Percentiles rank a stretch among this genome's conserved stretches.
These are phyloP conservation scores for Carpinus fangiana DNA, from an alignment of 306 rosid species.

Conservation along the genomic window DNA sequence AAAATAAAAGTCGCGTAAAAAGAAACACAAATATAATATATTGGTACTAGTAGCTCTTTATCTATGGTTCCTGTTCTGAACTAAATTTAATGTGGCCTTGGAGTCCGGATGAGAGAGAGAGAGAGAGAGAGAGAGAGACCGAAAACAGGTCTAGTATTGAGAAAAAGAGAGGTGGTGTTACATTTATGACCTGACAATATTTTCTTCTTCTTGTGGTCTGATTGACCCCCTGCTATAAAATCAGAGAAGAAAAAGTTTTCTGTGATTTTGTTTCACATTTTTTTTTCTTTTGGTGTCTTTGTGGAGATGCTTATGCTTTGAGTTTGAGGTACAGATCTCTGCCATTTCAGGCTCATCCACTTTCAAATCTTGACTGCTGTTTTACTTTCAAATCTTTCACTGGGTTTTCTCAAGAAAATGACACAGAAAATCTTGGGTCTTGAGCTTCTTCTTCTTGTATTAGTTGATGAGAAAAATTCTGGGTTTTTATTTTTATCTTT, in stretches of 20 bases:
- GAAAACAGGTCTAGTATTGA: constrained; percentile 3
- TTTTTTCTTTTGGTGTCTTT: constrained; percentile 9
- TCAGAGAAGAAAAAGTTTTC: constrained; percentile 11
- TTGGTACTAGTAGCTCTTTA: constrained; percentile 23
- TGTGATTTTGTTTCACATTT: constrained; percentile 20
- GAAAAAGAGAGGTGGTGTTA: constrained; percentile 28
- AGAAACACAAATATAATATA: not conserved
- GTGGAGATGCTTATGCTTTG: constrained; percentile 21
- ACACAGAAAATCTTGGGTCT: constrained; percentile 8
- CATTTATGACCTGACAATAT: constrained; percentile 46
- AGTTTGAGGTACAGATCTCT: constrained; percentile 49
- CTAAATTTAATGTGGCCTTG: constrained; percentile 53
- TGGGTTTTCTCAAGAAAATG: constrained; percentile 26
- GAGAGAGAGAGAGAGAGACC: constrained; percentile 20
- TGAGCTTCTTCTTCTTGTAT: not conserved
- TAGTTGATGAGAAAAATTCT: not conserved
- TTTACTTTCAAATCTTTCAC: constrained; percentile 12
- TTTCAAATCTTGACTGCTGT: not conserved
- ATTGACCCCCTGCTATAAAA: constrained; percentile 9
- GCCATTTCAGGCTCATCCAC: constrained; percentile 23
- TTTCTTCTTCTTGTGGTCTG: constrained; percentile 26
- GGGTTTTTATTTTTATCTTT: constrained; percentile 7
- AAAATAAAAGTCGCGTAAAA: not conserved
- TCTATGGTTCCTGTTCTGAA: constrained; percentile 39
- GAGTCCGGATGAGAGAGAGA: constrained; percentile 49